Evolutionary conservation across 2,329 filamentous ascomycete species (phyloP), one percentile per base, ranked within the genome.

Genomic region (Stagonosporopsis cucurbitacearum): DNA sequence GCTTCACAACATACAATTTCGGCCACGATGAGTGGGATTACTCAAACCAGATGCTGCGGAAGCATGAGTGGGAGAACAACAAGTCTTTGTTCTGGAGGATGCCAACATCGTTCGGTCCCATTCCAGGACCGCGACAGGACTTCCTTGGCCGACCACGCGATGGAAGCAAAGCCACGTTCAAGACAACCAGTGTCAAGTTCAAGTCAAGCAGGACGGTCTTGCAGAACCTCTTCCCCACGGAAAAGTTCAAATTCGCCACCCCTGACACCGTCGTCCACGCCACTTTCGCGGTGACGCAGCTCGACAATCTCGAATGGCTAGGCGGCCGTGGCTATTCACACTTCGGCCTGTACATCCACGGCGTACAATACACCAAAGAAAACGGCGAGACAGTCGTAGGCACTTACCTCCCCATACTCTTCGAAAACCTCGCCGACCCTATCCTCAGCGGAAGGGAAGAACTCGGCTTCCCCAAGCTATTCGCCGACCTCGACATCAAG

Each of bases 321-420:
- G 85, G 83, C 3, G 86, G 86, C 0, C 49, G 74, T 0, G 85
- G 86, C 0, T 88, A 88, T 66, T 80, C 75, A 17, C 80, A 82
- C 60, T 74, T 86, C 13, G 86, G 84, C 0, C 77, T 89, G 0
- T 88, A 86, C 64, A 80, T 89, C 15, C 86, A 88, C 57, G 86
- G 84, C 0, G 82, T 88, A 1, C 72, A 85, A 57, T 87, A 86
- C 60, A 77, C 72, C 1, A 82, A 80, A 60, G 73, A 77, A 2
- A 68, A 82, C 50, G 83, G 84, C 1, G 72, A 74, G 0, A 71
- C 77, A 0, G 64, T 85, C 1, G 71, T 71, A 12, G 86, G 84
- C 2, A 82, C 82, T 0, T 88, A 83, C 59, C 67, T 88, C 33
- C 80, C 84, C 0, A 74, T 87, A 0, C 71, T 88, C 0, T 84